phyloP scores from a whole-genome alignment of 1,139 yeast species.

The Yamadazyma siamensis region DNA sequence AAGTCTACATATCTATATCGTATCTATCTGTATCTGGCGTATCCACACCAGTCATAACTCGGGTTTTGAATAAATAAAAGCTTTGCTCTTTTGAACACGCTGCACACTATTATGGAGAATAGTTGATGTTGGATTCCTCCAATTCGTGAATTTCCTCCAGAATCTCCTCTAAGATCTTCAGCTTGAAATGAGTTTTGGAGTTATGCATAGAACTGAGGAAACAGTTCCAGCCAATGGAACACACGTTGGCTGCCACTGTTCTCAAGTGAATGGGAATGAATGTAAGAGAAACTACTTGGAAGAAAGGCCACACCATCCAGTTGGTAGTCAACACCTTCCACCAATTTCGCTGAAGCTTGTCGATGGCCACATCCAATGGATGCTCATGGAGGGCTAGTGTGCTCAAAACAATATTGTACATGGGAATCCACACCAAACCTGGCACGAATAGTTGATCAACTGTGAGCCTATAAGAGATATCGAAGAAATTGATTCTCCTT shows the following conservation, averaged over 20 bases:
- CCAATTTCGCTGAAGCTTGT: slow-evolving; percentile 39
- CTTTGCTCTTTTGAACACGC: no score
- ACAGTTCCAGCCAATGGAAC: slow-evolving; percentile 46
- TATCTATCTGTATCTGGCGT: no score
- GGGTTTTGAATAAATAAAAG: no score
- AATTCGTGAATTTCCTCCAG: slow-evolving; percentile 43
- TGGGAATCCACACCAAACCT: slow-evolving; percentile 41
- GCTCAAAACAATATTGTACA: slow-evolving; percentile 42
- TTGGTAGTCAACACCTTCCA: slow-evolving; percentile 40
- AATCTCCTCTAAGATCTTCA: slow-evolving; percentile 35
- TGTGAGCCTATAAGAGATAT: slow-evolving; percentile 32
- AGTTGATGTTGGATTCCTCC: slow-evolving; percentile 19
- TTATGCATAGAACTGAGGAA: slow-evolving; percentile 44
- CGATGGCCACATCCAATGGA: slow-evolving; percentile 30
- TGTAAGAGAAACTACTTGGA: slow-evolving; percentile 37
- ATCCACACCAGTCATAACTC: no score
- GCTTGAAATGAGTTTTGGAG: slow-evolving; percentile 44
- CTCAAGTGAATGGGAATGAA: slow-evolving; percentile 42
- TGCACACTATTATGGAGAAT: slow-evolving; percentile 1
- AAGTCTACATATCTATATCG: no score
- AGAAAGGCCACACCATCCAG: slow-evolving; percentile 47
- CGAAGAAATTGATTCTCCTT: slow-evolving; percentile 23
- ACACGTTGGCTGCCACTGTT: slow-evolving; percentile 36
- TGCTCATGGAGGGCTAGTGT: slow-evolving; percentile 35
- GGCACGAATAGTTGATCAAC: slow-evolving; percentile 38